Evolutionary conservation across 2,329 filamentous ascomycete species (phyloP), one percentile per base, ranked within the genome.

Genomic region (Fusarium chaquense): DNA sequence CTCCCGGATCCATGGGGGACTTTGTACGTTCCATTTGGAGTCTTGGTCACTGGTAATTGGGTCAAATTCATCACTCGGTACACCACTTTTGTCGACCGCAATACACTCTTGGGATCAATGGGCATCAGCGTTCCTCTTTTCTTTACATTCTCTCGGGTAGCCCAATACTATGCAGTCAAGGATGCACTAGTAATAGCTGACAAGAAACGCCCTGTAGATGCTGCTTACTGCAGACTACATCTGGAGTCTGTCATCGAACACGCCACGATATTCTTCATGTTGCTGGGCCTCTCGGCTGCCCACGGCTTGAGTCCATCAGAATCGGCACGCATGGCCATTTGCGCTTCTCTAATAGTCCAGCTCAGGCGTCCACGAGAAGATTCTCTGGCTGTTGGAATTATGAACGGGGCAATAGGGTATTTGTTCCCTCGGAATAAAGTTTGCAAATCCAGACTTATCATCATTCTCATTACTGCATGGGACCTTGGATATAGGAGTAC

Each of bases 101-200:
- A 57, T 10, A 52, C 46, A 18, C 24, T 67, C 10, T 41, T 75
- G 33, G 50, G 52, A n/a, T 65, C 73, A 6, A n/a, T 65, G 20
- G 63, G 62, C 12, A 40, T 74, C 10, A 74, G 49, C 26, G 28
- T 65, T 4, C 70, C 73, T 24, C 45, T 75, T 8, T 71, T 74
- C 20, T 67, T 70, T 10, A 41, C 60, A 7, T 13, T 68, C 36
- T 59, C 72, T 11, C 60, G 56, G 18, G 10, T 72, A 6, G 69
- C 72, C 6, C 69, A 74, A 44, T 63, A 67, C 41, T 65, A 67
- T 47, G 56, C 70, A 11, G 66, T 52, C 30, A 61, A 55, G 26
- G 68, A 74, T 10, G 62, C 53, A n/a, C 52, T 62, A 28, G 28
- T 46, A 26, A 36, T 28, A 26, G 32, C 24, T 18, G 54, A 65